These are phyloP conservation scores for Magnolia officinalis DNA, from an alignment of 164 flowering plant species.

Conservation along the genomic window DNA sequence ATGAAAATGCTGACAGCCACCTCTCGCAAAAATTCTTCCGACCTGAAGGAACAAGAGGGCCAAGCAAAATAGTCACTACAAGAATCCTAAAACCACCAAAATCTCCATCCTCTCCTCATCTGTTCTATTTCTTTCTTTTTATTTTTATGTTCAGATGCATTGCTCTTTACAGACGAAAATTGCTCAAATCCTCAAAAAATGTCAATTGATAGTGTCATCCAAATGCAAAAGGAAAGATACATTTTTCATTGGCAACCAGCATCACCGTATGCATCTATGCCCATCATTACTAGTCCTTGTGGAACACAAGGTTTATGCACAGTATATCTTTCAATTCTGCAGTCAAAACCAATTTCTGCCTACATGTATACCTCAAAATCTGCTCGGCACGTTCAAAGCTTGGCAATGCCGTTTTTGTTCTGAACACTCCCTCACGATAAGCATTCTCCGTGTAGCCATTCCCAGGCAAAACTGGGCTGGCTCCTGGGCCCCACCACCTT, in stretches of 20 bases:
- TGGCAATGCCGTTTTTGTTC: not conserved
- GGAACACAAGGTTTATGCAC: constrained; percentile 7
- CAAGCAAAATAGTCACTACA: not conserved
- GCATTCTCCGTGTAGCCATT: not conserved
- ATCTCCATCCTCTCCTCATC: not conserved
- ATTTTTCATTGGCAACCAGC: constrained; percentile 6
- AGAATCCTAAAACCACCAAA: not conserved
- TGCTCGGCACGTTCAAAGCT: not conserved
- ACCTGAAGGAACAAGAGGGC: not conserved
- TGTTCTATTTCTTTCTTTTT: not conserved
- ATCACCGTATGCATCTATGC: not conserved
- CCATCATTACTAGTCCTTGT: not conserved
- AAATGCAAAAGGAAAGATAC: not conserved
- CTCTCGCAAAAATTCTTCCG: not conserved
- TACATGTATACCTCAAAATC: constrained; percentile 1
- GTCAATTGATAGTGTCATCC: not conserved
- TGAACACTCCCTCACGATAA: not conserved
- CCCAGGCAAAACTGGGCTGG: not conserved
- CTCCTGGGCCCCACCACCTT: constrained; percentile 5
- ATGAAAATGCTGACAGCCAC: not conserved
- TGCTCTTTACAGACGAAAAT: not conserved
- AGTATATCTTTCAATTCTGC: not conserved
- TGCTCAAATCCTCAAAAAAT: not conserved
- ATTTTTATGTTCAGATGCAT: not conserved
- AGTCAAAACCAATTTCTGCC: constrained; percentile 1